Conservation (phyloP, 1,284 basidiomycete genomes). For the Fomitopsis palustris region DNA sequence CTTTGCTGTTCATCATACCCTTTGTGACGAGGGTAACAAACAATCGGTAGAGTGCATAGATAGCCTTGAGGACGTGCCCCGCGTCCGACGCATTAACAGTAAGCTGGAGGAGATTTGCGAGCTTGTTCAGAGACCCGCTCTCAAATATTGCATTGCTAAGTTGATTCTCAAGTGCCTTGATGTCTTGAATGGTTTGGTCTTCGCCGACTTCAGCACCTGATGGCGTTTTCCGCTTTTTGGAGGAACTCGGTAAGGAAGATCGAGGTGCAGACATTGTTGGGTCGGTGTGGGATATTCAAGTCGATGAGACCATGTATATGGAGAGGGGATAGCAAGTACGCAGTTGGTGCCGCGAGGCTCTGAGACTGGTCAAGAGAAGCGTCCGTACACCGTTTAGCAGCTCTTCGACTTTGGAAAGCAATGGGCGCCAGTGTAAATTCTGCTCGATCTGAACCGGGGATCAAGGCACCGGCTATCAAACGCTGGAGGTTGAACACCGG, state of each 20-base stretch:
- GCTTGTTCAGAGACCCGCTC: slow-evolving; percentile 71
- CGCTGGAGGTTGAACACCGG: too few species aligned
- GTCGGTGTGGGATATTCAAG: not conserved
- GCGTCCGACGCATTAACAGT: slow-evolving; percentile 42
- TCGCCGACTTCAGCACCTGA: slow-evolving; percentile 11
- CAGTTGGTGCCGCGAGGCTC: too few species aligned
- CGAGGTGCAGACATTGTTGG: slow-evolving; percentile 15
- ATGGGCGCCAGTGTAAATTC: too few species aligned
- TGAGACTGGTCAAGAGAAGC: not conserved
- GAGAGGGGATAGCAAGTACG: too few species aligned
- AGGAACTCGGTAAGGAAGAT: slow-evolving; percentile 48
- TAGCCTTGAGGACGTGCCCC: slow-evolving; percentile 64
- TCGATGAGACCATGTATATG: too few species aligned
- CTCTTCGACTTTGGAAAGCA: too few species aligned
- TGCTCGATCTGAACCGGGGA: too few species aligned
- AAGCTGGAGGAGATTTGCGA: slow-evolving; percentile 73
- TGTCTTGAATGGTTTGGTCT: slow-evolving; percentile 24
- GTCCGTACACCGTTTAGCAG: too few species aligned
- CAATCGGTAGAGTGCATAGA: slow-evolving; percentile 81
- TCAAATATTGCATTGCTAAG: slow-evolving; percentile 46
- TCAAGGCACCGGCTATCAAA: too few species aligned
- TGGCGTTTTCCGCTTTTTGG: slow-evolving; percentile 49
- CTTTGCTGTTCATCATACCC: slow-evolving; percentile 45
- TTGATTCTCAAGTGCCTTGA: slow-evolving; percentile 50
- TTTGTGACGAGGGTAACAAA: slow-evolving; percentile 67